Conservation (phyloP, 176 grass and related monocot genomes). For the Oryza glumipatula region DNA sequence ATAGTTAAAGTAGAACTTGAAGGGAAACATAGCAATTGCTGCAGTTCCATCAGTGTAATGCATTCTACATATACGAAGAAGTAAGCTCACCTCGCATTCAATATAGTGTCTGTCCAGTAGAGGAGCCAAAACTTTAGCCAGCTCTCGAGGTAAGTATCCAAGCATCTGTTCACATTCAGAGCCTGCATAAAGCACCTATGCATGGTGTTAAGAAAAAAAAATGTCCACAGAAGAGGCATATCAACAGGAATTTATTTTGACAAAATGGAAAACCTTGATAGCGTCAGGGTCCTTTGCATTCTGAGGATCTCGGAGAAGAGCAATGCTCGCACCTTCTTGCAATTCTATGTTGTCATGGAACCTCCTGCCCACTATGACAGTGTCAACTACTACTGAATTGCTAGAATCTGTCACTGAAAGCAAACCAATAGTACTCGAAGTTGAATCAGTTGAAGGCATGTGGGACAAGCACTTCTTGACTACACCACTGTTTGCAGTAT, state of each 20-base stretch:
- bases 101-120: conserved; percentile 60
- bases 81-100: conserved; percentile 69
- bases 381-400: conserved; percentile 47
- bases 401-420: conserved; percentile 31
- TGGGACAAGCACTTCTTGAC: conserved; percentile 5
- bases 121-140: conserved; percentile 83
- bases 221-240: conserved; percentile 10
- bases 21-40: background rate
- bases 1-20: conserved; percentile 4
- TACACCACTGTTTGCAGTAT: background rate
- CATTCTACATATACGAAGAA: conserved; percentile 2
- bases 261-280: conserved; percentile 74
- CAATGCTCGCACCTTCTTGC: conserved; percentile 54
- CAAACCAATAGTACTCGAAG: conserved; percentile 27
- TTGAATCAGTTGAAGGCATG: conserved; percentile 19
- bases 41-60: background rate
- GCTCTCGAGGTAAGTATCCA: conserved; percentile 86
- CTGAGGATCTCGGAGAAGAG: conserved; percentile 61
- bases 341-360: conserved; percentile 70
- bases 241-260: conserved; percentile 1
- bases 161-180: conserved; percentile 52
- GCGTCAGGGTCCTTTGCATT: conserved; percentile 82
- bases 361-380: conserved; percentile 76
- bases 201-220: conserved; percentile 39
- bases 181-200: conserved; percentile 68